Percentiles rank a stretch among this genome's conserved stretches.
phyloP scores from a whole-genome alignment of 176 grass and related monocot genomes.

The Eragrostis curvula region DNA sequence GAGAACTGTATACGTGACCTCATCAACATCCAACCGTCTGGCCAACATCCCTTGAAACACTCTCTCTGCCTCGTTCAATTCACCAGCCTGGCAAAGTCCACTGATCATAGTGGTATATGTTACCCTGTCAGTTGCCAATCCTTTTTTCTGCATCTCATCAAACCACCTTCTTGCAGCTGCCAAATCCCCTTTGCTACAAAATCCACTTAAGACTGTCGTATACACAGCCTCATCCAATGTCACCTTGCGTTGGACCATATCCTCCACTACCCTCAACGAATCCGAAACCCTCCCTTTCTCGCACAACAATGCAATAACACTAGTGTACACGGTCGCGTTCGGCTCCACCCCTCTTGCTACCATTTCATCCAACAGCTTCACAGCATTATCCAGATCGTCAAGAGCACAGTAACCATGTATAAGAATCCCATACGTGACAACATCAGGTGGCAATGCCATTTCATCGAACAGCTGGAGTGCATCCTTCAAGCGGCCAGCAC shows the following conservation, averaged over 20 bases:
- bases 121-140: slow-evolving; percentile 62
- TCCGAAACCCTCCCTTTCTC: slow-evolving; percentile 61
- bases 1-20: slow-evolving; percentile 75
- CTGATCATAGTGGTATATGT: slow-evolving; percentile 76
- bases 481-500: slow-evolving; percentile 47
- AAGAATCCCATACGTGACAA: slow-evolving; percentile 80
- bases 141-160: slow-evolving; percentile 73
- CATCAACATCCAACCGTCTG: slow-evolving; percentile 68
- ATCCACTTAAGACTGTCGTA: slow-evolving; percentile 77
- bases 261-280: slow-evolving; percentile 64
- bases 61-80: slow-evolving; percentile 71
- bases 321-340: slow-evolving; percentile 68
- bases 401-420: slow-evolving; percentile 70
- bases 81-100: slow-evolving; percentile 69
- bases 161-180: slow-evolving; percentile 63
- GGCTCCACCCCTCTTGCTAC: slow-evolving; percentile 56
- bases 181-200: slow-evolving; percentile 74
- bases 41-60: slow-evolving; percentile 67
- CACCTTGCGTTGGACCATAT: slow-evolving; percentile 66
- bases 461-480: slow-evolving; percentile 60
- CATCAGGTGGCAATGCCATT: slow-evolving; percentile 55
- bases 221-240: slow-evolving; percentile 62
- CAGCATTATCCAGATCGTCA: slow-evolving; percentile 55
- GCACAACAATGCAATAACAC: slow-evolving; percentile 69
- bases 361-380: slow-evolving; percentile 78